A percentile compares a stretch with the other conserved stretches of the same genome.
phyloP scores from a whole-genome alignment of 140 eudicot species.

The Cichorium intybus region DNA sequence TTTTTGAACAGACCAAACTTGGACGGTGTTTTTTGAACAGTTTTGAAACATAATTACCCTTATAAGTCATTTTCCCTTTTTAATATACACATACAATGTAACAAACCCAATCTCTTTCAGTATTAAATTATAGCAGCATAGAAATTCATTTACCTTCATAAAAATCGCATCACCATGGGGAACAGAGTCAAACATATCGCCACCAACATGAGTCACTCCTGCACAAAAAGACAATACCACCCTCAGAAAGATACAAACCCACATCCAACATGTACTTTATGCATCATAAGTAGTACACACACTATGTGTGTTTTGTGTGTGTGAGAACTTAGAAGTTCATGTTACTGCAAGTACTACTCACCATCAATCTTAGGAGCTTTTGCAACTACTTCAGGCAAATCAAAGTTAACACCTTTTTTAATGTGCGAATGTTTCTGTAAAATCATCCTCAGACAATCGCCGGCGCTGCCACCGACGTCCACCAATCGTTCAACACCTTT shows the following conservation, averaged over 20 bases:
- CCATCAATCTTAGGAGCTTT: slow-evolving; percentile 49
- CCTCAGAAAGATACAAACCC: background rate
- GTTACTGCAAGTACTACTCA: background rate
- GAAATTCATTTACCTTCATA: slow-evolving; percentile 35
- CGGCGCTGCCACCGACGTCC: slow-evolving; percentile 60
- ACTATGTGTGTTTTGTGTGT: background rate
- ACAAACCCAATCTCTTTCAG: background rate
- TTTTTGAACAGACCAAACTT: too few relatives aligned
- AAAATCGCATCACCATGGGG: slow-evolving; percentile 53
- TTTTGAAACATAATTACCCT: too few relatives aligned
- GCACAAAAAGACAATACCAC: background rate
- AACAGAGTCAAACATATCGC: slow-evolving; percentile 43
- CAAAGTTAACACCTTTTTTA: slow-evolving; percentile 44
- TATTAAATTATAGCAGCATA: background rate
- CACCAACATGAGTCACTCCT: slow-evolving; percentile 58
- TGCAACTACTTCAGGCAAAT: slow-evolving; percentile 54
- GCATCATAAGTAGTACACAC: background rate
- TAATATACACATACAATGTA: too few relatives aligned
- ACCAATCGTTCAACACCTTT: slow-evolving; percentile 36
- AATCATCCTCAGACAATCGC: slow-evolving; percentile 60
- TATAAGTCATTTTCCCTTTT: too few relatives aligned
- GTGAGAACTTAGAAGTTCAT: background rate
- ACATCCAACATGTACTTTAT: background rate
- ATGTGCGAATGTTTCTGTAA: slow-evolving; percentile 29
- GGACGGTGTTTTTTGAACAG: too few relatives aligned